A percentile compares a stretch with the other conserved stretches of the same genome.
These are phyloP conservation scores for Oryza officinalis DNA, from an alignment of 176 grass and related monocot species.

Conservation along the genomic window DNA sequence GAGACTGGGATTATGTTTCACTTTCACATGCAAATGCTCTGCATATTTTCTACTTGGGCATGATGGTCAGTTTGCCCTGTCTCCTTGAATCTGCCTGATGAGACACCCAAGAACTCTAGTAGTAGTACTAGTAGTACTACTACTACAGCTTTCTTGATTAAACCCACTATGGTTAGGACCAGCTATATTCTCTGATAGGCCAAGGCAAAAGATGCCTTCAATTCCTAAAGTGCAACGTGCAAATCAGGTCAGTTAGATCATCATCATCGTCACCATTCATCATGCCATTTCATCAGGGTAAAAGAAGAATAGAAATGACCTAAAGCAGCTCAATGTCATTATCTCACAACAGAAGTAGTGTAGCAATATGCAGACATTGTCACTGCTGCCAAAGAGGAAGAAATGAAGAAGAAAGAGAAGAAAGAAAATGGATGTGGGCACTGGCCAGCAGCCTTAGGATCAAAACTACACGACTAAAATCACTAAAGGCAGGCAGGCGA, in stretches of 20 bases:
- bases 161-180: no score
- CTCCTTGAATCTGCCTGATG: not conserved
- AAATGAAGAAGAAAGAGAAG: not conserved
- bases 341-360: conserved; percentile 34
- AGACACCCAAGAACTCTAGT: no score
- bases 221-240: conserved; percentile 11
- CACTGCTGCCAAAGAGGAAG: conserved; percentile 43
- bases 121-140: no score
- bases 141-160: not conserved
- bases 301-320: conserved; percentile 42
- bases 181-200: not conserved
- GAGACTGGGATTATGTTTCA: not conserved
- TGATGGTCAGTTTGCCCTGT: not conserved
- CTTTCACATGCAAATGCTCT: not conserved
- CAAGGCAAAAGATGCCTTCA: conserved; percentile 18
- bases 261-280: conserved; percentile 4
- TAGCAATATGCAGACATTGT: conserved; percentile 52
- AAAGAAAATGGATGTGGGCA: conserved; percentile 19
- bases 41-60: not conserved
- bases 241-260: conserved; percentile 37
- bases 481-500: conserved; percentile 40
- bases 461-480: conserved; percentile 49
- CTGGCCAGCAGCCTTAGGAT: conserved; percentile 55
- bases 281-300: conserved; percentile 14
- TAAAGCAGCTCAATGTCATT: conserved; percentile 58